phyloP scores from a whole-genome alignment of 2,329 filamentous ascomycete species.

The Ceratocystiopsis brevicomis region DNA sequence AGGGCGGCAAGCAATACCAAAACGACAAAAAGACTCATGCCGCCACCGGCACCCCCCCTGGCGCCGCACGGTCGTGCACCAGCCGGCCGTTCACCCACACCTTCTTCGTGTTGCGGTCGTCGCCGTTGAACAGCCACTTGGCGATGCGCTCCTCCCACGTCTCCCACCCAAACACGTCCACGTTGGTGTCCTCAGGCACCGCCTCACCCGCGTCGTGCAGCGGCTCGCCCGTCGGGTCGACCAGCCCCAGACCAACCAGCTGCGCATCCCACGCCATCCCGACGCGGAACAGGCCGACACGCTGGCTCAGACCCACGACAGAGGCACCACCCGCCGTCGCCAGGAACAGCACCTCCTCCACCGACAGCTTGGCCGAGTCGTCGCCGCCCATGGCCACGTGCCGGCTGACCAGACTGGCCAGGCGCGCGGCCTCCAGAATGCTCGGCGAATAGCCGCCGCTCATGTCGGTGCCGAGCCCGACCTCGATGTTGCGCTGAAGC shows the following conservation, averaged over 20 bases:
- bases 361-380: conserved; percentile 48
- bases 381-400: conserved; percentile 41
- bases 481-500: conserved; percentile 52
- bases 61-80: conserved; percentile 41
- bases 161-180: conserved; percentile 87
- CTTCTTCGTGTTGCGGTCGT: conserved; percentile 72
- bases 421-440: conserved; percentile 65
- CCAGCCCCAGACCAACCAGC: conserved; percentile 44
- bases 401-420: conserved; percentile 61
- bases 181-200: conserved; percentile 33
- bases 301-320: conserved; percentile 54
- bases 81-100: conserved; percentile 80
- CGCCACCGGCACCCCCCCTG: conserved; percentile 1
- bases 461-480: conserved; percentile 83
- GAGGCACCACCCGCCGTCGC: conserved; percentile 75
- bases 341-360: conserved; percentile 72
- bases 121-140: conserved; percentile 89
- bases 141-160: conserved; percentile 68
- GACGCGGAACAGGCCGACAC: conserved; percentile 63
- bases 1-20: not conserved
- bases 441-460: conserved; percentile 71
- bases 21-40: not conserved
- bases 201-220: conserved; percentile 4
- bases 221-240: conserved; percentile 22
- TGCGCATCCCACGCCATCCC: conserved; percentile 89